phyloP scores from a whole-genome alignment of 352 stramenopile species.

The Pythium folliculosum region DNA sequence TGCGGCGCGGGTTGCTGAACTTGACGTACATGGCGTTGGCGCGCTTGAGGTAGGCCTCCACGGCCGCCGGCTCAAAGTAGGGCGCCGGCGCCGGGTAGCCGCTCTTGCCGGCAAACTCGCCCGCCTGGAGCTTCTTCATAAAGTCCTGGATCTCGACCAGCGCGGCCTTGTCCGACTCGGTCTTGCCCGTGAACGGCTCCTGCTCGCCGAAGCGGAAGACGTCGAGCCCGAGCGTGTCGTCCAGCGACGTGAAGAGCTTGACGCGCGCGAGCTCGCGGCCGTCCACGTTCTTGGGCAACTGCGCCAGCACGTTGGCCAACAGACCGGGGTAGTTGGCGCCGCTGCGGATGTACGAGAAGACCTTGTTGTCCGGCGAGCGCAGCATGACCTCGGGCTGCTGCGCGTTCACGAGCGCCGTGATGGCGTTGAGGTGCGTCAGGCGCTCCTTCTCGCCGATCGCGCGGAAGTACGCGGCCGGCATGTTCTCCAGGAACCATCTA shows the following conservation, averaged over 20 bases:
- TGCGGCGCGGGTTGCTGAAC: conserved; percentile 75
- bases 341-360: conserved; percentile 85
- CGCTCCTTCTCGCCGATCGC: conserved; percentile 82
- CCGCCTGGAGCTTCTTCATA: conserved; percentile 70
- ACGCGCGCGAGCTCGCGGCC: conserved; percentile 72
- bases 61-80: conserved; percentile 60
- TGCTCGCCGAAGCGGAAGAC: conserved; percentile 87
- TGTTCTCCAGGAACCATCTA: conserved; percentile 89
- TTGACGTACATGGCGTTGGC: conserved; percentile 85
- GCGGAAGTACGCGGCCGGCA: conserved; percentile 90
- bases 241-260: conserved; percentile 90
- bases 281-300: conserved; percentile 69
- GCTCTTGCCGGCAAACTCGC: conserved; percentile 61
- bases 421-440: conserved; percentile 87
- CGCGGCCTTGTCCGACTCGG: conserved; percentile 54
- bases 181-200: conserved; percentile 69
- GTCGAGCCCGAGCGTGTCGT: conserved; percentile 84
- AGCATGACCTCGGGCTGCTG: conserved; percentile 83
- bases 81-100: conserved; percentile 55
- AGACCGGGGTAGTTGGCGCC: conserved; percentile 74
- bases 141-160: conserved; percentile 62
- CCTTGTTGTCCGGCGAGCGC: conserved; percentile 69
- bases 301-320: conserved; percentile 68
- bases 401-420: conserved; percentile 76
- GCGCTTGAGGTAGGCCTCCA: conserved; percentile 67